Base-by-base conservation (phyloP, 2,329 filamentous ascomycete genomes). In the Penicillium italicum region DNA sequence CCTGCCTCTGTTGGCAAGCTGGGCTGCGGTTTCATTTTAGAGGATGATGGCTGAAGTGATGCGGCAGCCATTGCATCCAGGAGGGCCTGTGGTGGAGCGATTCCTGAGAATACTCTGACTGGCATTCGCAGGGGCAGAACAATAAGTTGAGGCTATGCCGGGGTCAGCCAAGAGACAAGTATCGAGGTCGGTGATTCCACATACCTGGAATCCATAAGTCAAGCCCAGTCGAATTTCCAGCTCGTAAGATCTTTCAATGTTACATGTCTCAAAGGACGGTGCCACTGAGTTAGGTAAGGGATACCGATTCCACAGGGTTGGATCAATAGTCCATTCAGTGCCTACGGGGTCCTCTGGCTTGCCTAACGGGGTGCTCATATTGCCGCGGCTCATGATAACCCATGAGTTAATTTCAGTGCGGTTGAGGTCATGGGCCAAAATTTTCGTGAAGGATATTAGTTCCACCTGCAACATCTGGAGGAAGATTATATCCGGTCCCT, bases 221-320 rank as follows among this genome's bases (percentile, higher is more conserved):
- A 97, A 73, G 1, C 91, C 91, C 8, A 96, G 77, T 56, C 86
- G 85, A 38, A 97, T 77, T 73, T 97, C 91, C 36, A 99, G 76
- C 69, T 92, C 88, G 72, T 99, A 97, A 49, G 78, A 81, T 28
- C 93, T 84, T 49, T 83, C 82, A 46, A 97, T 82, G 72, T 97
- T 97, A 75, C 94, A 99, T 1, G 91, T 90, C 46, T 85, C 80
- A 69, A 99, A 99, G 0, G 86, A 87, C 0, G 94, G 94, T 10
- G 91, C 87, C 11, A 99, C 85, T 0, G 90, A 93, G 70, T 90
- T 94, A 2, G 93, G 94, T 6, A 97, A 78, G 0, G 85, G 79
- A 47, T 84, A 79, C 38, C 79, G 79, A 59, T 83, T 83, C 94
- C 94, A 99, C 38, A 93, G 70, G 2, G 79, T 80, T 45, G 84